Evolutionary conservation across 2,329 filamentous ascomycete genomes (phyloP), one percentile per base, ranked within the genome.

Genomic region (Colletotrichum tofieldiae): DNA sequence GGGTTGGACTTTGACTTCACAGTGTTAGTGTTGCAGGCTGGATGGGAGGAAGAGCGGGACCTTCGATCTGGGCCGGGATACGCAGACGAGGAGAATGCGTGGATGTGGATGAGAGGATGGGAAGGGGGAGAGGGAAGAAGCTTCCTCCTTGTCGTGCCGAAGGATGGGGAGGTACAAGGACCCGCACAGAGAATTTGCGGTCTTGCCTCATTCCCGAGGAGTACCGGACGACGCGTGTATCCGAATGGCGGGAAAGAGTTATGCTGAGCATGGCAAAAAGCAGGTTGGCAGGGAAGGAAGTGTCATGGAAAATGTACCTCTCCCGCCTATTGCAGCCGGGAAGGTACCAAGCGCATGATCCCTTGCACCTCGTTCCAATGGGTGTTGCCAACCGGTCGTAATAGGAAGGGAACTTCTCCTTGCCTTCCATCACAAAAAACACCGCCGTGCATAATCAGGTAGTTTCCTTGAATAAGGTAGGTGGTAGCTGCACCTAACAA

Each of bases 191-290:
- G 60, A 51, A 52, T 47, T 39, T 18, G 43, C 41, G 16, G 47
- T 39, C 52, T 43, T 41, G 45, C 39, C 65, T 61, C 18, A 14
- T 49, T 59, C 29, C 67, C 67, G 52, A 70, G 29, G 65, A 45
- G 67, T 65, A 69, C 61, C 54, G 60, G 67, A 43, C 67, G 60
- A 70, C 65, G 65, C 68, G 52, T 63, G 68, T 71, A 68, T 67
- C 68, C 65, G 43, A 55, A 68, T 23, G 52, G 29, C 51, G 37
- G 47, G 49, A 64, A 52, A 16, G 39, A 35, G n/a, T 47, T n/a
- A 47, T 60, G 56, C 56, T 60, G 56, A 60, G 56, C 62, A 45
- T 58, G n/a, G 62, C 29, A 35, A 26, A 49, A 29, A 41, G 18
- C 39, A 58, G 63, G 62, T 59, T 47, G 61, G 26, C 43, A 59